Evolutionary conservation across 106 monocot species (phyloP).

Genomic region (Dendrobium chrysotoxum): DNA sequence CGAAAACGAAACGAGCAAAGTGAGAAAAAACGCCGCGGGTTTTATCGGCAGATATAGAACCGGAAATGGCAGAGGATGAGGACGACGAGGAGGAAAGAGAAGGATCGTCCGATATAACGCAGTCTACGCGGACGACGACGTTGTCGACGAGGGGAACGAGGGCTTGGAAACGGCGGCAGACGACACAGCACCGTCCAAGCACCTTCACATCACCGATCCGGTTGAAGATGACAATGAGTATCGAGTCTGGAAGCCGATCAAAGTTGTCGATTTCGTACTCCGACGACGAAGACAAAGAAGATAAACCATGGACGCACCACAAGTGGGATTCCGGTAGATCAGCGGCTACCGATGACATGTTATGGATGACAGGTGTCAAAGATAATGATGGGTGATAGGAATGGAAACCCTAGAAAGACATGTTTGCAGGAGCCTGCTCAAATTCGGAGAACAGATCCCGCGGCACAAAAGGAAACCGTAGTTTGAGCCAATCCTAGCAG

Average conservation of each 20-base stretch:
- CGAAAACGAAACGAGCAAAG: conserved; percentile 40
- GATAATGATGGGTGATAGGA: too few species aligned
- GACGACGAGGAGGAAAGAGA: conserved; percentile 5
- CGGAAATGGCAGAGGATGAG: not conserved
- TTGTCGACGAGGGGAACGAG: conserved; percentile 57
- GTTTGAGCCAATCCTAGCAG: too few species aligned
- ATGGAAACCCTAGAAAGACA: too few species aligned
- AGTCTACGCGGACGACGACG: conserved; percentile 74
- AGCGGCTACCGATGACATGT: not conserved
- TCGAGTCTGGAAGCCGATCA: conserved; percentile 74
- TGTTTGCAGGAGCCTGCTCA: too few species aligned
- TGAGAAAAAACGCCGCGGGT: conserved; percentile 45
- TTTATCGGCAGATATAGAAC: conserved; percentile 7
- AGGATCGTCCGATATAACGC: conserved; percentile 65
- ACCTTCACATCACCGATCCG: conserved; percentile 69
- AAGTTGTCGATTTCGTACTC: conserved; percentile 51
- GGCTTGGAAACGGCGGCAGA: conserved; percentile 60
- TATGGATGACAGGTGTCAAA: too few species aligned
- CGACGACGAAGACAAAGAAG: not conserved
- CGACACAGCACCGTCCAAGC: conserved; percentile 69
- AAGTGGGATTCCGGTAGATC: not conserved
- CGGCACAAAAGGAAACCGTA: too few species aligned
- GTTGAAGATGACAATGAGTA: conserved; percentile 64
- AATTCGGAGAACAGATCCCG: too few species aligned
- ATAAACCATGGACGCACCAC: conserved; percentile 1